Conservation (phyloP, 2,329 filamentous ascomycete species). For the Fusarium albidum region DNA sequence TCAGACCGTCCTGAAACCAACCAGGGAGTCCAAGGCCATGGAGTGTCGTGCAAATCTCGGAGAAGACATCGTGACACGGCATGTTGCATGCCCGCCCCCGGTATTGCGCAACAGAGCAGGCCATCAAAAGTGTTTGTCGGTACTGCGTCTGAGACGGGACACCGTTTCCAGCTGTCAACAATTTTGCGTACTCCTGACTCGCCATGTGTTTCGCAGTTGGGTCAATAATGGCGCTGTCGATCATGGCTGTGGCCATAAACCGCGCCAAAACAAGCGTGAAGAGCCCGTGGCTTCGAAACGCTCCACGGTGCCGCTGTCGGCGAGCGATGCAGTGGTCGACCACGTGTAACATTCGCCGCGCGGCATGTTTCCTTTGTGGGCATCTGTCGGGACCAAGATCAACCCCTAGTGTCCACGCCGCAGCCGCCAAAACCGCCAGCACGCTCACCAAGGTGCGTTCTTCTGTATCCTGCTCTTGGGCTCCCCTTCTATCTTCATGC, state of each 20-base stretch:
- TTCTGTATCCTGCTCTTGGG: conserved; percentile 10
- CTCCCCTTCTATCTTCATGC: conserved; percentile 5
- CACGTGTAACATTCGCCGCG: conserved; percentile 38
- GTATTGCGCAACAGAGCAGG: conserved; percentile 56
- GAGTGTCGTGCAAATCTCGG: conserved; percentile 52
- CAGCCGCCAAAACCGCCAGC: conserved; percentile 42
- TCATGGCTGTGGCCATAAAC: conserved; percentile 38
- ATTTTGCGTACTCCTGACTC: conserved; percentile 32
- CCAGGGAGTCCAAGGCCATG: conserved; percentile 44
- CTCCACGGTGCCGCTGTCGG: conserved; percentile 17
- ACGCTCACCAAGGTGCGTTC: conserved; percentile 43
- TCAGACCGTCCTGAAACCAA: conserved; percentile 49
- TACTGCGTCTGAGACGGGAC: conserved; percentile 33
- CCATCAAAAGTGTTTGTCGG: conserved; percentile 47
- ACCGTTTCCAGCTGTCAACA: conserved; percentile 27
- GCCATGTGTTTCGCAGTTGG: conserved; percentile 26
- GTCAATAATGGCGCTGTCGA: conserved; percentile 19
- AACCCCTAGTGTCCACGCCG: conserved; percentile 29
- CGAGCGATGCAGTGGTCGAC: conserved; percentile 38
- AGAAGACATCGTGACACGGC: conserved; percentile 48
- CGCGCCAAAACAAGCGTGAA: conserved; percentile 40
- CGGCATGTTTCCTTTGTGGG: conserved; percentile 19
- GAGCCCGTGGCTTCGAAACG: conserved; percentile 24
- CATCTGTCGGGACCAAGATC: conserved; percentile 2
- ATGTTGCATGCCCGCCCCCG: conserved; percentile 54